Conservation (phyloP, 306 rosid genomes). For the Boehmeria nivea region DNA sequence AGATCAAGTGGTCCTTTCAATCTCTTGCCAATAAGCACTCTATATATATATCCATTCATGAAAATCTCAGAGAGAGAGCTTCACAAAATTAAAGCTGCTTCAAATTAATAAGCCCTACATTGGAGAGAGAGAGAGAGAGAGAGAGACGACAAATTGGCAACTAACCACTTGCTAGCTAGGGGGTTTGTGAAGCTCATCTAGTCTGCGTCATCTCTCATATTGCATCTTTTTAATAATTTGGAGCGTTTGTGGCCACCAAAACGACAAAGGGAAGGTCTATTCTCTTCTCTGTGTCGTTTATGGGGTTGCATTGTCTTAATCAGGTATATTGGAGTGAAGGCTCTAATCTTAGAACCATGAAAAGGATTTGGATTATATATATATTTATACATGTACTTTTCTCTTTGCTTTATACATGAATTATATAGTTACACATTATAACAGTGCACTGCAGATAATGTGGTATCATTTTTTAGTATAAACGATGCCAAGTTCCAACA, state of each 20-base stretch:
- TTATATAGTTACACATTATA: too few species aligned
- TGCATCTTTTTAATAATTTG: not conserved
- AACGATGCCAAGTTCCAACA: too few species aligned
- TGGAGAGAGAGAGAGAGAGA: not conserved
- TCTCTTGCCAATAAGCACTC: not conserved
- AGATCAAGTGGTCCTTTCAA: conserved; percentile 10
- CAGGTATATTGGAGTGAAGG: too few species aligned
- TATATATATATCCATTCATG: not conserved
- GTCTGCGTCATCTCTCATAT: conserved; percentile 5
- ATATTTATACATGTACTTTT: too few species aligned
- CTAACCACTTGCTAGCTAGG: too few species aligned
- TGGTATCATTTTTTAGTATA: too few species aligned
- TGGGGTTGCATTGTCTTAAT: not conserved
- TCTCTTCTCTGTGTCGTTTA: not conserved
- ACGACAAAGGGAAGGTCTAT: not conserved
- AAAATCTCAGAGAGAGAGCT: not conserved
- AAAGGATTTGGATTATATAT: too few species aligned
- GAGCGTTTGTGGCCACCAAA: not conserved
- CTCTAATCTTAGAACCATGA: too few species aligned
- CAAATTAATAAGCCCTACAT: not conserved
- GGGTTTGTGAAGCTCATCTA: not conserved
- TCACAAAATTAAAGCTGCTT: not conserved
- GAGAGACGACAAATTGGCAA: not conserved
- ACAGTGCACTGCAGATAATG: too few species aligned
- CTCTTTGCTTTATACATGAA: too few species aligned